These are phyloP conservation scores for Yamadazyma kitorensis DNA, from an alignment of 805 yeast species.

Conservation along the genomic window DNA sequence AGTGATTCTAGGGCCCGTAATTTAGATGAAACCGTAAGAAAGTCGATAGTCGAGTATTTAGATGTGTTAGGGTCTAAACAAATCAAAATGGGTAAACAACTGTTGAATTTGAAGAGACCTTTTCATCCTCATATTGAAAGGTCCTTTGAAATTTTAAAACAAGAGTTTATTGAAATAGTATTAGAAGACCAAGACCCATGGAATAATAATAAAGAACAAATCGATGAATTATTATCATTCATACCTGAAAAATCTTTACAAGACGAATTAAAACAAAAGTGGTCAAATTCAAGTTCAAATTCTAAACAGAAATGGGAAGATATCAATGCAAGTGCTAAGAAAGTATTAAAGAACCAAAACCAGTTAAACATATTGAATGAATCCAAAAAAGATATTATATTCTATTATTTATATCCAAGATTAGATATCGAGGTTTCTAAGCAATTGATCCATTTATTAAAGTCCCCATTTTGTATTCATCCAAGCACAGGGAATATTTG, in stretches of 20 bases:
- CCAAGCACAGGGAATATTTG: slow-evolving; percentile 95
- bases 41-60: slow-evolving; percentile 79
- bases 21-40: slow-evolving; percentile 69
- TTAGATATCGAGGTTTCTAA: slow-evolving; percentile 90
- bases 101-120: slow-evolving; percentile 66
- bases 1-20: slow-evolving; percentile 80
- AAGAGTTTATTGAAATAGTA: slow-evolving; percentile 61
- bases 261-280: slow-evolving; percentile 50
- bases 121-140: slow-evolving; percentile 85
- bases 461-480: slow-evolving; percentile 95
- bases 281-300: slow-evolving; percentile 48
- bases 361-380: slow-evolving; percentile 54
- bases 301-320: slow-evolving; percentile 77
- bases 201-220: slow-evolving; percentile 49
- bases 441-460: slow-evolving; percentile 85
- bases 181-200: slow-evolving; percentile 87
- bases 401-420: slow-evolving; percentile 84
- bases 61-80: slow-evolving; percentile 55
- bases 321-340: slow-evolving; percentile 53
- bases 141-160: slow-evolving; percentile 64
- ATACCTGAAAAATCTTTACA: slow-evolving; percentile 60
- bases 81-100: slow-evolving; percentile 39
- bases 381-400: slow-evolving; percentile 77
- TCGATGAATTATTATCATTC: slow-evolving; percentile 56
- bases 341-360: slow-evolving; percentile 40